These are phyloP conservation scores for Xylaria grammica DNA, from an alignment of 495 filamentous ascomycete genomes.

Conservation along the genomic window DNA sequence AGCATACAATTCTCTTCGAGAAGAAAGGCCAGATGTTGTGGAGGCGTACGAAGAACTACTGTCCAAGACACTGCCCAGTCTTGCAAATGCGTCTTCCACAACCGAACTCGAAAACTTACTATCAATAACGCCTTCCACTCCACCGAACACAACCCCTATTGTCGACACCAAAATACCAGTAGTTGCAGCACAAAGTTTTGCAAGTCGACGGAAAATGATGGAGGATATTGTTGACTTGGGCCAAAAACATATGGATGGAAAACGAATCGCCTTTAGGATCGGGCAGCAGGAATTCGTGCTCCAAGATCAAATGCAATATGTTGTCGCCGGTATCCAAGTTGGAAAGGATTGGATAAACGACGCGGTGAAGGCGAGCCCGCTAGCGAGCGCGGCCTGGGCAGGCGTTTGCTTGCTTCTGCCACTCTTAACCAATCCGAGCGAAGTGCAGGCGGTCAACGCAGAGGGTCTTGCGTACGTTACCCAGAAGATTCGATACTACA, in stretches of 20 bases:
- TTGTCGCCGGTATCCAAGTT: slow-evolving; percentile 12
- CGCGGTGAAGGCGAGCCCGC: slow-evolving; percentile 24
- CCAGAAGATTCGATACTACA: slow-evolving; percentile 31
- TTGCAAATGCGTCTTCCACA: neutral
- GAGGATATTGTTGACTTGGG: slow-evolving; percentile 22
- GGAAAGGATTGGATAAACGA: slow-evolving; percentile 23
- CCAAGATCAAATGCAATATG: slow-evolving; percentile 23
- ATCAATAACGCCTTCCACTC: neutral
- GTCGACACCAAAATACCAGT: neutral
- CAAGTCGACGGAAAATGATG: slow-evolving; percentile 3
- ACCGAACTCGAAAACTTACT: neutral
- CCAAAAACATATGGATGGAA: slow-evolving; percentile 20
- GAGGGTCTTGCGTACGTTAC: slow-evolving; percentile 34
- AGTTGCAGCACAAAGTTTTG: neutral
- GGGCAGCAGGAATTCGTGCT: slow-evolving; percentile 28
- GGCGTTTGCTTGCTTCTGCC: slow-evolving; percentile 33
- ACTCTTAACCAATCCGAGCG: slow-evolving; percentile 30
- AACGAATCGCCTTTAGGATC: slow-evolving; percentile 20
- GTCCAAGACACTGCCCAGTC: neutral
- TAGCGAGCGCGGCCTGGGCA: slow-evolving; percentile 29
- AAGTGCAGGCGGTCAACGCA: slow-evolving; percentile 27
- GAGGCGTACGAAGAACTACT: slow-evolving; percentile 29
- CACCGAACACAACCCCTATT: too few species aligned
- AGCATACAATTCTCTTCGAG: slow-evolving; percentile 22
- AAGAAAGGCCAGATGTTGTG: slow-evolving; percentile 6